Evolutionary conservation across 345 rosid species (phyloP), one percentile per base, ranked within the genome.

Genomic region (Eucalyptus erythrocorys): DNA sequence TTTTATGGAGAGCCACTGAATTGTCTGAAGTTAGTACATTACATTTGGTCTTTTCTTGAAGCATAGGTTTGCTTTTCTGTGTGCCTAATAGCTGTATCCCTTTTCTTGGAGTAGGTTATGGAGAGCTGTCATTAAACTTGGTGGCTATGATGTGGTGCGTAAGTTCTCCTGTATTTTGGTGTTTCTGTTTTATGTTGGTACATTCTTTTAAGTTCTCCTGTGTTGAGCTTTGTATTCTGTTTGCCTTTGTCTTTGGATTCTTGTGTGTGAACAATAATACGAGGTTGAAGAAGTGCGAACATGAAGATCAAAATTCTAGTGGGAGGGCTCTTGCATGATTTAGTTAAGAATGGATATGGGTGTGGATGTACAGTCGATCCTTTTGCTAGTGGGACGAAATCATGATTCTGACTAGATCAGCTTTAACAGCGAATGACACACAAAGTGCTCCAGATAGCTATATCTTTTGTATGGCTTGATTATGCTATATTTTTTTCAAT

Each of bases 121-220:
- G 97, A 94, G 98, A 91, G 92, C 96, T 88, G 99, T 96, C 90
- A 48, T 95, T 84, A 94, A 88, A 87, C 88, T 97, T 91, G 98
- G 99, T 91, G 99, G 98, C 93, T 96, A 96, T 90, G 98, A 97
- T 7, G 95, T 94, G 97, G 99, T 97, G 95, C 90, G 93, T 82
- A 79, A 88, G 88, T 87, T 61, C 92, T 86, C 90, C 32, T 61
- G 45, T 86, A 6, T 66, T 59, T 45, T 40, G 89, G 66, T 43
- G 43, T 90, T 14, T 48, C 68, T 87, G 48, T 79, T 86, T 87
- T 91, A 87, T 88, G 87, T 80, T 61, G 49, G 59, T 57, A 17
- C 55, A 86, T 85, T 88, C 87, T 91, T 34, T 81, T 34, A 49
- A 68, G 59, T 81, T 45, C 55, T 15, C 85, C 68, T 13, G n/a